A percentile compares a stretch with the other conserved stretches of the same genome.
These are phyloP conservation scores for Alloteropsis angusta DNA, from an alignment of 202 grass and related monocot genomes.

Conservation along the genomic window DNA sequence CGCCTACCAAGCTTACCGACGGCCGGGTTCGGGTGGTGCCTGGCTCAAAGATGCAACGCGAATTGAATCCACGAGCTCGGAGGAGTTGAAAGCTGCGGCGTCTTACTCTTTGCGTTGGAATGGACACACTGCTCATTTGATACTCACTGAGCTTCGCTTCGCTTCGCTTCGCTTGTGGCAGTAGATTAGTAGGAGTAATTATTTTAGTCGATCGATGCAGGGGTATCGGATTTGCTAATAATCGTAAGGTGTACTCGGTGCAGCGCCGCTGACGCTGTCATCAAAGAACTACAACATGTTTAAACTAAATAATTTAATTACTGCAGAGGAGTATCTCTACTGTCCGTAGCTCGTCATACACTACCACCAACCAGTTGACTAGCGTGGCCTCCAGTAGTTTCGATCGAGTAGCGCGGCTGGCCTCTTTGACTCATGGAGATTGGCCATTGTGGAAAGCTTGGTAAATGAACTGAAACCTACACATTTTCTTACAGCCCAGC, in stretches of 20 bases:
- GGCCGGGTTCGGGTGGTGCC: no score
- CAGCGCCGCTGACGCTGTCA: not conserved
- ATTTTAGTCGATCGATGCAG: slow-evolving; percentile 9
- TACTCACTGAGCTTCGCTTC: not conserved
- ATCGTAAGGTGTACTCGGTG: not conserved
- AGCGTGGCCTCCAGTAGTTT: not conserved
- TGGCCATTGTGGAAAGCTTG: not conserved
- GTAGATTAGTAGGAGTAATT: not conserved
- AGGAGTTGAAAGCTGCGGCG: not conserved
- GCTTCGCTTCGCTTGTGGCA: not conserved
- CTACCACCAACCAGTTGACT: not conserved
- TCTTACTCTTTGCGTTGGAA: not conserved
- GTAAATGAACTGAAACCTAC: not conserved
- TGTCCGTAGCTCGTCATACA: no score
- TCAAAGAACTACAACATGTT: no score
- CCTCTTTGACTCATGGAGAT: not conserved
- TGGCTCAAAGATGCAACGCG: not conserved
- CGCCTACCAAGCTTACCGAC: no score
- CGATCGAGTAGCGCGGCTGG: not conserved
- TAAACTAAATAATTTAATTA: not conserved
- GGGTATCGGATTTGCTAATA: not conserved
- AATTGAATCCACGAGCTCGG: not conserved
- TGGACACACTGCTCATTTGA: no score
- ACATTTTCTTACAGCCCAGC: not conserved
- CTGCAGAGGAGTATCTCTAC: not conserved